These are phyloP conservation scores for Phytophthora chlamydospora DNA, from an alignment of 352 stramenopile species.

Conservation along the genomic window DNA sequence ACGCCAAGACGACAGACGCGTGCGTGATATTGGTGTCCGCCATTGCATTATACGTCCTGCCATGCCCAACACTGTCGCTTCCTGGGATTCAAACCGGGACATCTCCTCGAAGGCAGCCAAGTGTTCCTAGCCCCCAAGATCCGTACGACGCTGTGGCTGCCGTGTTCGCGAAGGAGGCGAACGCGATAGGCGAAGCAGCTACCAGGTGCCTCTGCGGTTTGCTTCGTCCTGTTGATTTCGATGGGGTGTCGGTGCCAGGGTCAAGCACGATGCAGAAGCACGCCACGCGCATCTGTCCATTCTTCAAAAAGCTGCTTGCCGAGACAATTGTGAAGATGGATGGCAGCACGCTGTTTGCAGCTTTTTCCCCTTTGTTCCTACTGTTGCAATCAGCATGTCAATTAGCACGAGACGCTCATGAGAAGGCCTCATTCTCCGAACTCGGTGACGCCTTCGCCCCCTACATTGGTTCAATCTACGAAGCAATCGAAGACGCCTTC, in stretches of 20 bases:
- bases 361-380: constrained; percentile 46
- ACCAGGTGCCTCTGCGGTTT: constrained; percentile 55
- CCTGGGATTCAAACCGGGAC: not conserved
- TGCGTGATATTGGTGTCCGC: constrained; percentile 60
- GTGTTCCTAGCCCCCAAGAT: constrained; percentile 8
- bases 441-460: constrained; percentile 45
- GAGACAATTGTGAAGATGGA: constrained; percentile 41
- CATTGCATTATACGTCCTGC: constrained; percentile 56
- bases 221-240: constrained; percentile 58
- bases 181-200: constrained; percentile 52
- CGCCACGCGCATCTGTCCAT: constrained; percentile 27
- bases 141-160: constrained; percentile 43
- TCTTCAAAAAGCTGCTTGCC: too few species aligned
- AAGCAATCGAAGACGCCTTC: constrained; percentile 67
- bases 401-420: constrained; percentile 39
- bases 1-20: constrained; percentile 57
- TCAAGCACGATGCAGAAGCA: constrained; percentile 36
- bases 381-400: constrained; percentile 45
- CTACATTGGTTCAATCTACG: constrained; percentile 49
- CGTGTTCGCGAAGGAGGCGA: constrained; percentile 48
- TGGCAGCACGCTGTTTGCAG: constrained; percentile 46
- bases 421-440: constrained; percentile 24
- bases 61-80: constrained; percentile 23
- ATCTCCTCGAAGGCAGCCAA: constrained; percentile 8
- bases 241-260: constrained; percentile 47